These are phyloP conservation scores for Fusarium sp. DNA, from an alignment of 2,329 filamentous ascomycete genomes.

Conservation along the genomic window DNA sequence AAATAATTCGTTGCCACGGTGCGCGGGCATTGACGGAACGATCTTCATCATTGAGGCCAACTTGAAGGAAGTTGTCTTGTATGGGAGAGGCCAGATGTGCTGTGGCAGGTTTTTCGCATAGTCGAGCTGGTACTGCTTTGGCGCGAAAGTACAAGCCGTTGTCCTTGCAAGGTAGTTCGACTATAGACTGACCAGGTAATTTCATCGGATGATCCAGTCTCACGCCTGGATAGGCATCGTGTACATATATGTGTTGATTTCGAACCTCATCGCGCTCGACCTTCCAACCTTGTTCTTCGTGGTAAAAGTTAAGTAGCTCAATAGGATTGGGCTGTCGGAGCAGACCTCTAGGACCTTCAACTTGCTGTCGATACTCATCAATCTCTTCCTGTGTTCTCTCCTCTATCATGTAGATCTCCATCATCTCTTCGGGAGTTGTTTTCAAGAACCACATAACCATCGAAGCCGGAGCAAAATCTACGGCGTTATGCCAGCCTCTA, in stretches of 20 bases:
- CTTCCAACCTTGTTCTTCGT: constrained; percentile 11
- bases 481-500: constrained; percentile 20
- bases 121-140: not conserved
- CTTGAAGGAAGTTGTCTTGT: constrained; percentile 11
- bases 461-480: not conserved
- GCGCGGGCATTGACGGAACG: constrained; percentile 10
- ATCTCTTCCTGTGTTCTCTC: constrained; percentile 20
- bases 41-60: constrained; percentile 24
- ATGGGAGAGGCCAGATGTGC: not conserved
- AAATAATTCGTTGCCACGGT: constrained; percentile 24
- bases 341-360: not conserved
- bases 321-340: not conserved
- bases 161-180: constrained; percentile 5
- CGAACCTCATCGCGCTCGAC: constrained; percentile 3
- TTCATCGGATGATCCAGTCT: constrained; percentile 12
- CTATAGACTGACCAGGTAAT: constrained; percentile 3
- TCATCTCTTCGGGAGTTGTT: not conserved
- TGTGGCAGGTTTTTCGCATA: not conserved
- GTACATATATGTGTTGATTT: constrained; percentile 17
- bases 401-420: not conserved
- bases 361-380: not conserved
- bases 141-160: constrained; percentile 1
- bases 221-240: constrained; percentile 12
- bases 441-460: constrained; percentile 12
- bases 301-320: constrained; percentile 6